Conservation (phyloP, 2,329 filamentous ascomycete species). For the Annulohypoxylon truncatum region DNA sequence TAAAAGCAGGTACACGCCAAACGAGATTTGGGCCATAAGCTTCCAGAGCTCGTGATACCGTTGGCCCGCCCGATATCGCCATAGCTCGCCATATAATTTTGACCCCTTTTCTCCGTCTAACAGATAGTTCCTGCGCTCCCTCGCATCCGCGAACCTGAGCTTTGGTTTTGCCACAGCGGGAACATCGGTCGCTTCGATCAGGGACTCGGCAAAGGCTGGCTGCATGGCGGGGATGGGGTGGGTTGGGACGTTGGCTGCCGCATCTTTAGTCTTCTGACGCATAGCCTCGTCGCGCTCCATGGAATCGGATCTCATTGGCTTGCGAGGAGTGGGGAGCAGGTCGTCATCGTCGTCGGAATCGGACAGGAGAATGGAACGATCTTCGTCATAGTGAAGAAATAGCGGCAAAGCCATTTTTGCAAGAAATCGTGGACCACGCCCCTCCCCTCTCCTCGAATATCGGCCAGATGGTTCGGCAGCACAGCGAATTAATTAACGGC, state of each 20-base stretch:
- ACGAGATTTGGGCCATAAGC: conserved; percentile 90
- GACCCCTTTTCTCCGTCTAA: conserved; percentile 76
- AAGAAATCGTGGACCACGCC: conserved; percentile 26
- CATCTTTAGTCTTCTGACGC: conserved; percentile 48
- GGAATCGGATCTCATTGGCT: conserved; percentile 33
- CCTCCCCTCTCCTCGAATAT: conserved; percentile 28
- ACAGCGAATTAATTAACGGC: conserved; percentile 23
- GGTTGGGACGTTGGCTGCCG: conserved; percentile 53
- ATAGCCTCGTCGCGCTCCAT: conserved; percentile 41
- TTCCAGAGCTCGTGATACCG: conserved; percentile 90
- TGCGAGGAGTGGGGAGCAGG: conserved; percentile 39
- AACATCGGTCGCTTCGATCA: conserved; percentile 74
- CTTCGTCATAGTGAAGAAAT: conserved; percentile 47
- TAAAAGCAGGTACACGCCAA: conserved; percentile 89
- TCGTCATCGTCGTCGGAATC: conserved; percentile 50
- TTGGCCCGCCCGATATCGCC: conserved; percentile 80
- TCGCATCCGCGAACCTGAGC: conserved; percentile 66
- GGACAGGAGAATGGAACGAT: conserved; percentile 48
- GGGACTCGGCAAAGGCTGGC: conserved; percentile 83
- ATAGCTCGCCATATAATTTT: conserved; percentile 76
- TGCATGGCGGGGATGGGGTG: conserved; percentile 84
- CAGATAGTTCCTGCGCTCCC: conserved; percentile 72
- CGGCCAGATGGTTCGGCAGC: conserved; percentile 17
- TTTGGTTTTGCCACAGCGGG: conserved; percentile 62
- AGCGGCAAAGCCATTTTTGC: conserved; percentile 48